A percentile compares a stretch with the other conserved stretches of the same genome.
These are phyloP conservation scores for Claviceps maximensis DNA, from an alignment of 2,329 filamentous ascomycete genomes.

Conservation along the genomic window DNA sequence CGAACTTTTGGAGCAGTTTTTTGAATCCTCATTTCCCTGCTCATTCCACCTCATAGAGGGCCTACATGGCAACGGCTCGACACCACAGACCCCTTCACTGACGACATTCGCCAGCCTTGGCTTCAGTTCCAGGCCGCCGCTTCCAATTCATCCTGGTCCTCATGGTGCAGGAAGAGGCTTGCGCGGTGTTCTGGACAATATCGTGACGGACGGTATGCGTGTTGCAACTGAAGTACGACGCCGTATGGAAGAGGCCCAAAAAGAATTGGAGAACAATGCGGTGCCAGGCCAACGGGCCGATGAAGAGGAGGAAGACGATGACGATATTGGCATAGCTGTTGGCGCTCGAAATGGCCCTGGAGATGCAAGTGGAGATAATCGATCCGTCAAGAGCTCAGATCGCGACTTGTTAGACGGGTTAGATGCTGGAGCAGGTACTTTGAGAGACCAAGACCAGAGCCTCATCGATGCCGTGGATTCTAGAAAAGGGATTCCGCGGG, in stretches of 20 bases:
- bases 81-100: slow-evolving; percentile 44
- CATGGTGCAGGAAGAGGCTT: slow-evolving; percentile 55
- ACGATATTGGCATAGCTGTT: slow-evolving; percentile 33
- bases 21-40: slow-evolving; percentile 86
- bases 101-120: slow-evolving; percentile 74
- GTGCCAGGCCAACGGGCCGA: slow-evolving; percentile 50
- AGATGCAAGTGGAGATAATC: slow-evolving; percentile 36
- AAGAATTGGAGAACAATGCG: slow-evolving; percentile 75
- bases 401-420: slow-evolving; percentile 60
- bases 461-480: slow-evolving; percentile 22
- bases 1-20: slow-evolving; percentile 91
- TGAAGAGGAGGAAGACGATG: slow-evolving; percentile 58
- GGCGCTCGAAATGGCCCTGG: slow-evolving; percentile 23
- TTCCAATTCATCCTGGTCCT: slow-evolving; percentile 26
- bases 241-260: slow-evolving; percentile 90
- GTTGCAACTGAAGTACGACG: slow-evolving; percentile 85
- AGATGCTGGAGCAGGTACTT: slow-evolving; percentile 52
- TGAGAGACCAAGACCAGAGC: slow-evolving; percentile 19
- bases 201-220: slow-evolving; percentile 93
- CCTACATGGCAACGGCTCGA: slow-evolving; percentile 21
- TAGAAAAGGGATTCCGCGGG: slow-evolving; percentile 13
- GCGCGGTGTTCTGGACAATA: slow-evolving; percentile 88
- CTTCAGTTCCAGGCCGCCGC: slow-evolving; percentile 30
- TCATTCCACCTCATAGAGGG: slow-evolving; percentile 80
- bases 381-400: slow-evolving; percentile 53